Evolutionary conservation across 2,329 filamentous ascomycete species (phyloP).

Genomic region (Botryotinia globosa): DNA sequence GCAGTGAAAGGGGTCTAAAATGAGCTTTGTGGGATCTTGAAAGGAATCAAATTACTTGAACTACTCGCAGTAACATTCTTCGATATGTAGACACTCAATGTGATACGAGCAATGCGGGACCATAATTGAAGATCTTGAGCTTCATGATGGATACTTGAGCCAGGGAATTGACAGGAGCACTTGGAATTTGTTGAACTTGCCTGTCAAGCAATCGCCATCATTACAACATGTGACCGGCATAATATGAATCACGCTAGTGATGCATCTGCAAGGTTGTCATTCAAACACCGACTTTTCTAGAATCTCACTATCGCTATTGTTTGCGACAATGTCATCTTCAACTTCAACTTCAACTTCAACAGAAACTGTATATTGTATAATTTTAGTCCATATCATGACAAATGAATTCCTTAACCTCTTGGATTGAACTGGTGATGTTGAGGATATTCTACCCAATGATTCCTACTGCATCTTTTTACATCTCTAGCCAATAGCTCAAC

Average conservation of each 20-base stretch:
- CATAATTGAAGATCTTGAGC: no score
- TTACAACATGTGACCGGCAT: background rate
- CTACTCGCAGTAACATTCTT: background rate
- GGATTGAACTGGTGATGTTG: background rate
- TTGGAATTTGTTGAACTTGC: background rate
- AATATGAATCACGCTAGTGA: background rate
- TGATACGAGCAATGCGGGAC: background rate
- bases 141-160: background rate
- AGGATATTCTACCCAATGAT: background rate
- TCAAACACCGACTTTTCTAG: conserved; percentile 2
- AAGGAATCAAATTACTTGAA: background rate
- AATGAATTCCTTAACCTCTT: background rate
- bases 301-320: background rate
- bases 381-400: background rate
- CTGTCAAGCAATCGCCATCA: background rate
- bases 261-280: conserved; percentile 5
- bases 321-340: background rate
- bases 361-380: background rate
- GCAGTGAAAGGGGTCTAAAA: background rate
- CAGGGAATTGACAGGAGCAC: background rate
- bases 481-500: background rate
- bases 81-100: background rate
- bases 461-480: background rate
- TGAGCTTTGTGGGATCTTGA: background rate
- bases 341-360: background rate